Evolutionary conservation across 306 rosid species (phyloP).

Genomic region (Pachyrhizus erosus): DNA sequence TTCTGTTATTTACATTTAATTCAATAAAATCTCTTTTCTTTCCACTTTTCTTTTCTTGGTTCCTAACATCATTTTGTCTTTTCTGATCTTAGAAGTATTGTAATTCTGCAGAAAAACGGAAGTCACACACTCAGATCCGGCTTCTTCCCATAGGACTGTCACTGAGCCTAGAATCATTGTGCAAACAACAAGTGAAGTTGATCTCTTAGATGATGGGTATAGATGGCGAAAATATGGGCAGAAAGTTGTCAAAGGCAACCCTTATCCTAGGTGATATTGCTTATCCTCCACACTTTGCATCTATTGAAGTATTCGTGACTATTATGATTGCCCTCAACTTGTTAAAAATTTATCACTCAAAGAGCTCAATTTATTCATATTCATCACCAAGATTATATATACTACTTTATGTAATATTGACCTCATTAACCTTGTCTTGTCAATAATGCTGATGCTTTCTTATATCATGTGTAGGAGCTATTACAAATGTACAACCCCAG

Average conservation of each 20-base stretch:
- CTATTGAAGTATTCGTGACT: not conserved
- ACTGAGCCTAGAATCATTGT: conserved; percentile 85
- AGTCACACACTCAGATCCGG: conserved; percentile 52
- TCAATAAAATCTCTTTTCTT: not conserved
- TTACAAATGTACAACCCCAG: conserved; percentile 83
- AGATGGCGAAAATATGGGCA: conserved; percentile 93
- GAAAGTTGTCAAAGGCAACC: conserved; percentile 86
- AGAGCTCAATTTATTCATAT: not conserved
- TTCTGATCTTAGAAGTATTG: conserved; percentile 25
- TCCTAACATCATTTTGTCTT: not conserved
- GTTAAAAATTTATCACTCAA: not conserved
- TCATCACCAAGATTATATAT: not conserved
- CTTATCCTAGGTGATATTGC: conserved; percentile 75
- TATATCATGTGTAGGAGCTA: conserved; percentile 70
- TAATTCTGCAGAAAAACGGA: conserved; percentile 63
- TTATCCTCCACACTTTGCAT: conserved; percentile 37
- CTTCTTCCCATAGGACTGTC: conserved; percentile 74
- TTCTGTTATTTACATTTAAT: not conserved
- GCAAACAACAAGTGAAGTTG: conserved; percentile 91
- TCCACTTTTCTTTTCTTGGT: not conserved
- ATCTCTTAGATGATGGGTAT: conserved; percentile 85
- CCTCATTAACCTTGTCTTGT: conserved; percentile 16
- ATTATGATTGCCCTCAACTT: not conserved
- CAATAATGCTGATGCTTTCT: conserved; percentile 25
- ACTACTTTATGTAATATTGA: not conserved